phyloP scores from a whole-genome alignment of 495 filamentous ascomycete species.

The Aspergillus indologenus region DNA sequence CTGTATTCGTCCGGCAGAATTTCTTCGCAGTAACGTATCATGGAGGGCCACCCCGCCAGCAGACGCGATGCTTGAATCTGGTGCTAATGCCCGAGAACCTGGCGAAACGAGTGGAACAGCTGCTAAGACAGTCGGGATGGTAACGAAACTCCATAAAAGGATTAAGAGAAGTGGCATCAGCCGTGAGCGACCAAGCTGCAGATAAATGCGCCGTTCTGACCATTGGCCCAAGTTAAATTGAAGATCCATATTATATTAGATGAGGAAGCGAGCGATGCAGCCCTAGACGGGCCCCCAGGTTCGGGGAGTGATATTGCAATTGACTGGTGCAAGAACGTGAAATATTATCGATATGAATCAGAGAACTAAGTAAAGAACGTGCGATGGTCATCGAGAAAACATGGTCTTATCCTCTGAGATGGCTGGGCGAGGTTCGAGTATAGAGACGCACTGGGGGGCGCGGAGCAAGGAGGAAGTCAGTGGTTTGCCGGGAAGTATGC shows the following conservation, averaged over 20 bases:
- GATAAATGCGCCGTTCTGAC: not conserved
- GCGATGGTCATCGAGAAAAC: slow-evolving; percentile 2
- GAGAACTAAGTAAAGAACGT: slow-evolving; percentile 8
- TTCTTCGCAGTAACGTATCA: not conserved
- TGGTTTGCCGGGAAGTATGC: not conserved
- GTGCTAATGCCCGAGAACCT: not conserved
- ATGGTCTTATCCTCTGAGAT: not conserved
- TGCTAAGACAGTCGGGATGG: slow-evolving; percentile 10
- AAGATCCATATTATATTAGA: slow-evolving; percentile 5
- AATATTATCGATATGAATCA: not conserved
- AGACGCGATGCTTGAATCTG: not conserved
- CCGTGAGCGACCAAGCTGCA: not conserved
- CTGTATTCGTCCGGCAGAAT: not conserved
- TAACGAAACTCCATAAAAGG: slow-evolving; percentile 8
- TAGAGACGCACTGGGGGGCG: not conserved
- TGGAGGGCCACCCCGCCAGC: not conserved
- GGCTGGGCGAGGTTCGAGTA: not conserved
- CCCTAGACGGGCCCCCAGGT: slow-evolving; percentile 9
- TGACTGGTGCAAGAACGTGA: not conserved
- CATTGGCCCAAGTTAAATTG: not conserved
- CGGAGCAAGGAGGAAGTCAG: not conserved
- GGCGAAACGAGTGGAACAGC: not conserved
- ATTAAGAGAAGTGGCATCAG: slow-evolving; percentile 1
- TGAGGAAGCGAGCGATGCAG: slow-evolving; percentile 23
- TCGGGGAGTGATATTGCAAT: not conserved